Conservation (phyloP, 2,329 filamentous ascomycete genomes). For the Talaromyces sp. region DNA sequence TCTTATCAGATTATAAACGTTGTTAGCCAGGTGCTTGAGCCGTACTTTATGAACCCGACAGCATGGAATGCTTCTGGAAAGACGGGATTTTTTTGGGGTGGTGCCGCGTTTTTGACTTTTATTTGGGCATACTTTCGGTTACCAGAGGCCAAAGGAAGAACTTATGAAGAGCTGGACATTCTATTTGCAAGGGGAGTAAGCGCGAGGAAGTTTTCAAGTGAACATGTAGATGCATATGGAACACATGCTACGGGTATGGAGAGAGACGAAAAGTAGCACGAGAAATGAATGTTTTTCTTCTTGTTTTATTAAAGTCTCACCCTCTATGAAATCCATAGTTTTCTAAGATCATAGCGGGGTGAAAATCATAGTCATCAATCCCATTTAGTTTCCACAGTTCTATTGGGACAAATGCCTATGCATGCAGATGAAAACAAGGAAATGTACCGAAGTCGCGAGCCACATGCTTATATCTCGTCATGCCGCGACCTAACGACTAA, state of each 20-base stretch:
- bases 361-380: not conserved
- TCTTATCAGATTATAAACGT: slow-evolving; percentile 36
- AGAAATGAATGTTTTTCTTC: not conserved
- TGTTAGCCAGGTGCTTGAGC: slow-evolving; percentile 35
- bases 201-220: slow-evolving; percentile 65
- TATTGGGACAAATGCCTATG: not conserved
- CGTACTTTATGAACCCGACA: slow-evolving; percentile 35
- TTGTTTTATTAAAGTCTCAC: not conserved
- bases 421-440: too few relatives aligned
- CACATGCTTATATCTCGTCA: not conserved
- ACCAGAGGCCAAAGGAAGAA: slow-evolving; percentile 31
- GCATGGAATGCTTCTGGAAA: slow-evolving; percentile 23
- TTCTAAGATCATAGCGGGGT: not conserved
- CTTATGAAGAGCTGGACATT: slow-evolving; percentile 36
- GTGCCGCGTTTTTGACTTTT: slow-evolving; percentile 12
- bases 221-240: slow-evolving; percentile 52
- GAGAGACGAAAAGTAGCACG: slow-evolving; percentile 2
- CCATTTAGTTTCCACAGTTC: not conserved
- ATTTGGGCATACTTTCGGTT: slow-evolving; percentile 11
- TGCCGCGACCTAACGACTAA: not conserved
- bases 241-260: slow-evolving; percentile 19
- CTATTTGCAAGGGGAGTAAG: slow-evolving; percentile 61
- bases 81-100: slow-evolving; percentile 24
- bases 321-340: not conserved
- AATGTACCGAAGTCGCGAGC: not conserved